Evolutionary conservation across 2,329 filamentous ascomycete species (phyloP).

Genomic region (Colletotrichum sp.): DNA sequence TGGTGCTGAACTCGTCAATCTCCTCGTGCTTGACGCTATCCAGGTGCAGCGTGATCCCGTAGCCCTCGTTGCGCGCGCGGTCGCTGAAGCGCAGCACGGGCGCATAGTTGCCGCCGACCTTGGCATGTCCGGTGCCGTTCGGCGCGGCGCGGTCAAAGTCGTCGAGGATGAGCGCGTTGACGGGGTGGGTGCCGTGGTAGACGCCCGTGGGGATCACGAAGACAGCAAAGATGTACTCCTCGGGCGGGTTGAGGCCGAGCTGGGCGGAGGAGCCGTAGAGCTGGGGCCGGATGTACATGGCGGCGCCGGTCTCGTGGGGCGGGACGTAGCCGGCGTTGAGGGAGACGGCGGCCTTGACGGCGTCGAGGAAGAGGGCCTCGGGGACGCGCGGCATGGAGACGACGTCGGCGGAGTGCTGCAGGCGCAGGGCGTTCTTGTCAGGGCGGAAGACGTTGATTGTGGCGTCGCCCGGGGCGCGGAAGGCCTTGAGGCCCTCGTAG

Average conservation of each 20-base stretch:
- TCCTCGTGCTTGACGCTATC: conserved; percentile 85
- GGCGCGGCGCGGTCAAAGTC: conserved; percentile 95
- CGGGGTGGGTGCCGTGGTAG: conserved; percentile 88
- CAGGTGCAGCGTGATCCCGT: conserved; percentile 92
- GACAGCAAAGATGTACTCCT: conserved; percentile 91
- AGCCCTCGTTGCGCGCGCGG: conserved; percentile 78
- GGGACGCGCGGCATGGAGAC: conserved; percentile 86
- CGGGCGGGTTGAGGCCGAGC: conserved; percentile 83
- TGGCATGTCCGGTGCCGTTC: conserved; percentile 87
- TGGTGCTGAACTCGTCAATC: conserved; percentile 95
- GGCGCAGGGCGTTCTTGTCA: conserved; percentile 79
- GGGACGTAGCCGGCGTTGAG: conserved; percentile 92
- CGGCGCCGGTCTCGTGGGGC: conserved; percentile 85
- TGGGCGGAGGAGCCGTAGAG: conserved; percentile 89
- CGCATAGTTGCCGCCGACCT: conserved; percentile 95
- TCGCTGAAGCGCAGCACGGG: conserved; percentile 90
- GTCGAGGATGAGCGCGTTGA: conserved; percentile 87
- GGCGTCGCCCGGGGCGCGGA: conserved; percentile 74
- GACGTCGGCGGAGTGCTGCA: conserved; percentile 84
- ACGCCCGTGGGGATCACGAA: conserved; percentile 92
- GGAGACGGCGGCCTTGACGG: conserved; percentile 80
- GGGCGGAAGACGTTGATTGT: conserved; percentile 88
- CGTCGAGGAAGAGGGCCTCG: conserved; percentile 74
- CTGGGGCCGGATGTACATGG: conserved; percentile 91
- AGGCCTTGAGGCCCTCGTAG: conserved; percentile 98